Evolutionary conservation across 495 filamentous ascomycete species (phyloP), one percentile per base, ranked within the genome.

Genomic region (Xylaria grammica): DNA sequence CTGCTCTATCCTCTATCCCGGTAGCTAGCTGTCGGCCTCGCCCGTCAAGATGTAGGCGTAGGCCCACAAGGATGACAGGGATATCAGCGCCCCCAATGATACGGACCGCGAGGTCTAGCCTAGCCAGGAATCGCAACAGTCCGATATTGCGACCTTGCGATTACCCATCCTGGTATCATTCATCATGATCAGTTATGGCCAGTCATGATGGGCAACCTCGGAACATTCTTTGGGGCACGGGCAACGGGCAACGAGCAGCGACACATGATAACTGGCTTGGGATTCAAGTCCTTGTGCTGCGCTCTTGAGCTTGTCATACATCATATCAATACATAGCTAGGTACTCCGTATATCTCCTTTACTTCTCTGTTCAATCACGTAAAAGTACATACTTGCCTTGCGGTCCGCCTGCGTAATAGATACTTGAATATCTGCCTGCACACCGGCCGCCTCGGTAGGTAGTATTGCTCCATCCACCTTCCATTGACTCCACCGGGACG

Each of bases 91-190:
- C 6, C 6, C 5, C 34, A 36, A 11, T 11, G 40, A 30, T 57
- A 1, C 7, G 24, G 36, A 45, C 26, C 54, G 54, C 38, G 36
- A 45, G 32, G 1, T 57, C 22, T 29, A 20, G 36, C n/a, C 54
- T 44, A 36, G 17, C 36, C 30, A 11, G 36, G 52, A 44, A 13
- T n/a, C 40, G 17, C 53, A 56, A 10, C 13, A 27, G 38, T n/a
- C 54, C 38, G 54, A 60, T 48, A 60, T 49, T 49, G 44, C 45
- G 26, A 60, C 44, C 10, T 49, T 24, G 19, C 27, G 34, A 49
- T 60, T 49, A 60, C 20, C 15, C 49, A 24, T 48, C 8, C 15
- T 15, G 40, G 40, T 42, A 17, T 7, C 13, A 17, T 15, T 17
- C 40, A 9, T 42, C 3, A 42, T 42, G 11, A 5, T 4, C 11